Base-by-base conservation (phyloP, 2,329 filamentous ascomycete genomes). In the Cryphonectria carpinicola region DNA sequence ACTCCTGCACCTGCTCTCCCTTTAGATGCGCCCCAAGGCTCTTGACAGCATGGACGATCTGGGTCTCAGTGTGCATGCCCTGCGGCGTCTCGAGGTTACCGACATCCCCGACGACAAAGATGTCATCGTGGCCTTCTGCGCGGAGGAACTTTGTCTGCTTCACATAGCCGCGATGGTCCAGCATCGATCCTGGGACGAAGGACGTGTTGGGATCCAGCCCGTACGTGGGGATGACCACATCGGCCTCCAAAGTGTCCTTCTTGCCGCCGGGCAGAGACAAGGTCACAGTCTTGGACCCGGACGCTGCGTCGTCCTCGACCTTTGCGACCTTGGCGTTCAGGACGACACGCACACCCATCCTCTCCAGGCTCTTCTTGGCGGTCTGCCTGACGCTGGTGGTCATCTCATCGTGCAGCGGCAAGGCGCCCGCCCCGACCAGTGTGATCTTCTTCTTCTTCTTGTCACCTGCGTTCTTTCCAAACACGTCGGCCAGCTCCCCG, bases 401-500 rank as follows among this genome's bases (percentile, higher is more conserved):
- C 49, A 78, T 70, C 3, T 76, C 73, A 3, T 77, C 63, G 28
- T 76, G 68, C 35, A 86, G 78, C 1, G 86, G 84, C 8, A 84
- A 77, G 0, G 76, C 73, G 7, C 80, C 78, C 22, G 76, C 76
- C 67, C 82, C 79, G 63, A 86, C 74, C 56, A 86, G 80, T 66
- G 83, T 81, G 67, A 87, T 80, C 46, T 84, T 78, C 79, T 88
- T 88, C 13, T 46, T n/a, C 62, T 79, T 77, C 4, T 77, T 75
- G 58, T 19, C n/a, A 37, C 35, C 19, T 60, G 58, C 35, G 1
- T 14, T 52, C 63, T 79, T 77, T 3, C 80, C 81, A 74, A 84
- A 88, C 74, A 82, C 81, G 25, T 80, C 81, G 11, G 81, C 86
- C 37, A 88, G 81, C 78, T 88, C 86, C 54, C 83, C 86, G 5